phyloP scores from a whole-genome alignment of 192 early-diverging fungal species.

The Backusella morwellensis region DNA sequence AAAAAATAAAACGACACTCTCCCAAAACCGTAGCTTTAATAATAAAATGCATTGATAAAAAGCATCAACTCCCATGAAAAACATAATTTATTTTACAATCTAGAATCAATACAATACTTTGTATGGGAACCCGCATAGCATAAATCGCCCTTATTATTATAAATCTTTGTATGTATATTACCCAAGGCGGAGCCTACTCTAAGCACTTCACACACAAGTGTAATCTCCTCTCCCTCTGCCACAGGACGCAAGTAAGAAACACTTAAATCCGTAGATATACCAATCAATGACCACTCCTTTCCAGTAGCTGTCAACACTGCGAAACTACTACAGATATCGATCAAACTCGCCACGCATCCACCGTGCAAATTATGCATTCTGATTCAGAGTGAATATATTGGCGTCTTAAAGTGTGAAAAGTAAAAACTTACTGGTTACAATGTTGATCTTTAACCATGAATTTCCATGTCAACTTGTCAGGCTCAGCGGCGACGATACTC shows the following conservation, averaged over 20 bases:
- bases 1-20: not conserved
- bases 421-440: conserved; percentile 18
- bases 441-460: conserved; percentile 23
- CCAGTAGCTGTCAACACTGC: conserved; percentile 15
- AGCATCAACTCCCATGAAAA: not conserved
- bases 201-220: conserved; percentile 22
- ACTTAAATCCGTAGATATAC: conserved; percentile 29
- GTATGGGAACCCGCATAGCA: conserved; percentile 30
- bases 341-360: conserved; percentile 32
- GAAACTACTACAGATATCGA: conserved; percentile 32
- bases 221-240: conserved; percentile 1
- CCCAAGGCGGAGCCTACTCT: conserved; percentile 17
- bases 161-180: conserved; percentile 27
- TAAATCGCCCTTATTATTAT: conserved; percentile 2
- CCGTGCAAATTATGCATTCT: conserved; percentile 24
- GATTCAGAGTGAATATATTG: not conserved
- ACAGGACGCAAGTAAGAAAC: conserved; percentile 14
- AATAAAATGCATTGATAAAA: not conserved
- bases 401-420: not conserved
- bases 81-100: not conserved
- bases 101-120: conserved; percentile 27
- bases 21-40: not conserved
- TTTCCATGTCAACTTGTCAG: conserved; percentile 21
- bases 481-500: conserved; percentile 12
- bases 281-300: conserved; percentile 17